Evolutionary conservation across 805 yeast species (phyloP).

Genomic region (Danielozyma ontarioensis): DNA sequence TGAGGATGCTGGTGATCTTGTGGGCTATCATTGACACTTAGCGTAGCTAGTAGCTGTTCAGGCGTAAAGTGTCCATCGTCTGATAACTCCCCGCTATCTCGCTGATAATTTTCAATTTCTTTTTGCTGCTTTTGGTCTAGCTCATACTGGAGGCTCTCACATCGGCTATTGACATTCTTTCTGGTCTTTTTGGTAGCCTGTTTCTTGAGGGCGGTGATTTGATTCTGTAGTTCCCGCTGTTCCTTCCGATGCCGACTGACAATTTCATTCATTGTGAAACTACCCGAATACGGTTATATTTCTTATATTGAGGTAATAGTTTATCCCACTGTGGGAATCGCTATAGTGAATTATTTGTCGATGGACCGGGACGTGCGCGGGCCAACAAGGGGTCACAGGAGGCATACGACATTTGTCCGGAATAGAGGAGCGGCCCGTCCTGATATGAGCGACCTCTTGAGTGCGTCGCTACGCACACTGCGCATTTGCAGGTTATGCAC

Average conservation of each 20-base stretch:
- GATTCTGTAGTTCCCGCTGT: constrained; percentile 57
- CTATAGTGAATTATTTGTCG: too few relatives aligned
- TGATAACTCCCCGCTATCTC: constrained; percentile 3
- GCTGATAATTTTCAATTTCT: constrained; percentile 37
- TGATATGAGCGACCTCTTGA: neutral
- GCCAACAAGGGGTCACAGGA: too few relatives aligned
- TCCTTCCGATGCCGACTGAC: constrained; percentile 66
- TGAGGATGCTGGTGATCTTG: neutral
- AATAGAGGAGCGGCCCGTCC: neutral
- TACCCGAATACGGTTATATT: neutral
- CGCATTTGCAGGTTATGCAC: neutral
- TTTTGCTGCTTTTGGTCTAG: constrained; percentile 48
- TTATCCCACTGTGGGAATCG: too few relatives aligned
- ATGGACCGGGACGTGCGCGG: too few relatives aligned
- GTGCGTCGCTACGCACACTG: neutral
- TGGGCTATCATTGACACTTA: constrained; percentile 27
- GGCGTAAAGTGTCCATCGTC: constrained; percentile 56
- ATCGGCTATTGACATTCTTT: constrained; percentile 57
- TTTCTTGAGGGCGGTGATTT: constrained; percentile 71
- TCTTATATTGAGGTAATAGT: too few relatives aligned
- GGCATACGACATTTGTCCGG: neutral
- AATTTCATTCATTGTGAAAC: constrained; percentile 36
- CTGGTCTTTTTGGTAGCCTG: constrained; percentile 78
- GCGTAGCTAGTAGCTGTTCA: constrained; percentile 58
- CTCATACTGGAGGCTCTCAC: constrained; percentile 54